Evolutionary conservation across 2,329 filamentous ascomycete species (phyloP), one percentile per base, ranked within the genome.

Genomic region (Myriosclerotinia duriaeana): DNA sequence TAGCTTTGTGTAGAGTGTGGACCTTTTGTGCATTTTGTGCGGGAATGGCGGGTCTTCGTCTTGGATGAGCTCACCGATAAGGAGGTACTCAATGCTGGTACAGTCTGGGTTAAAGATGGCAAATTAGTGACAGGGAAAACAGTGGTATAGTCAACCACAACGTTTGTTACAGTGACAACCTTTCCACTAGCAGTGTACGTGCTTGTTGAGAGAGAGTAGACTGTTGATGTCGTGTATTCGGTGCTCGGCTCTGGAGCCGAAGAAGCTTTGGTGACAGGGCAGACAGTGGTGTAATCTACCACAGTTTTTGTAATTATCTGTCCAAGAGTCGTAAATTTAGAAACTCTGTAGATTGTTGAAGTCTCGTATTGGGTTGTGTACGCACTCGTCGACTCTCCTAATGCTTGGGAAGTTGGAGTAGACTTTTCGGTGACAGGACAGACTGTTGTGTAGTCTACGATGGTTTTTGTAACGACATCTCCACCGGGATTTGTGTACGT

Each of bases 131-230:
- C 26, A n/a, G 36, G 20, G 38, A 11, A 58, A 26, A 44, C 15
- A 20, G 55, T 46, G 9, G 38, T 46, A 7, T 44, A 26, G 12
- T 36, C 42, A 38, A 52, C 44, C 14, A 61, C 58, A 50, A 46
- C 52, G 40, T 50, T 34, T 26, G 58, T 61, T 6, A 36, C 34
- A 3, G 58, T 61, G 7, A 38, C 40, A 61, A n/a, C 52, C n/a
- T 50, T 26, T 30, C 46, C 58, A 11, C 46, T 40, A 2, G 46
- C 9, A 1, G 20, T 61, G 14, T 50, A 48, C 36, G 44, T 61
- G 20, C n/a, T 22, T 36, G 58, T 61, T 5, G 58, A 61, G 26
- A 61, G 20, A 12, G 44, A 36, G 40, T 61, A 61, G 1, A 61
- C 20, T 9, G 30, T 48, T 9, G 30, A 61, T 7, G 58, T 50